Base-by-base conservation (phyloP, 208 protist genomes). In the Zelonia costaricensis region DNA sequence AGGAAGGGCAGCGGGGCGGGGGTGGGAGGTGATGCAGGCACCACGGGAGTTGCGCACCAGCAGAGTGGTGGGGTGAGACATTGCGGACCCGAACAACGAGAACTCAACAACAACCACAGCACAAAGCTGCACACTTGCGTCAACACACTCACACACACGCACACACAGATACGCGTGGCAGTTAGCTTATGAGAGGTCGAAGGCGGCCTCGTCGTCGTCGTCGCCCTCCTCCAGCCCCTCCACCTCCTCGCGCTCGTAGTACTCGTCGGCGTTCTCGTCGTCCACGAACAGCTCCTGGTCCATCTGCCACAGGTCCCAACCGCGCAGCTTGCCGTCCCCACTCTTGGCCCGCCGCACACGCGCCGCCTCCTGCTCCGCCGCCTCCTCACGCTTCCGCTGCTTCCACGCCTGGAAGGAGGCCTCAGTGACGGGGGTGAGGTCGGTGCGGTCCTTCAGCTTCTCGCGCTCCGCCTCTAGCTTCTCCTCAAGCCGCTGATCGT, bases 401-500 rank as follows among this genome's bases (percentile, higher is more conserved):
- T 88, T 87, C 84, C 87, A 94, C 31, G 59, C 66, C 75, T 94
- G 87, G 55, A 94, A 94, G 42, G 39, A 63, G 27, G 71, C 84
- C 80, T 94, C 84, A 25, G 87, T 94, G 18, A 94, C 84, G 0
- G 87, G 87, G 30, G 87, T 94, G 3, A 94, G 69, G 76, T 94
- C 82, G 18, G 69, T 81, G 40, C 87, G 80, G 16, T 65, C 80
- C 64, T 75, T 51, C 69, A 96, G 78, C 44, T 78, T 87, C 75
- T 91, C 85, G 28, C 87, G 82, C 86, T 96, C 81, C 35, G 73
- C 72, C 82, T 96, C 91, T 16, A 96, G 69, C 57, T 70, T 56
- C 75, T 96, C 91, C 82, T 96, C 91, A 35, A 96, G 78, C 2
- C 91, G 79, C 16, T 73, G 72, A 9, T 94, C 88, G 54, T 94